Evolutionary conservation across 345 rosid species (phyloP), one percentile per base, ranked within the genome.

Genomic region (Clarkia xantiana): DNA sequence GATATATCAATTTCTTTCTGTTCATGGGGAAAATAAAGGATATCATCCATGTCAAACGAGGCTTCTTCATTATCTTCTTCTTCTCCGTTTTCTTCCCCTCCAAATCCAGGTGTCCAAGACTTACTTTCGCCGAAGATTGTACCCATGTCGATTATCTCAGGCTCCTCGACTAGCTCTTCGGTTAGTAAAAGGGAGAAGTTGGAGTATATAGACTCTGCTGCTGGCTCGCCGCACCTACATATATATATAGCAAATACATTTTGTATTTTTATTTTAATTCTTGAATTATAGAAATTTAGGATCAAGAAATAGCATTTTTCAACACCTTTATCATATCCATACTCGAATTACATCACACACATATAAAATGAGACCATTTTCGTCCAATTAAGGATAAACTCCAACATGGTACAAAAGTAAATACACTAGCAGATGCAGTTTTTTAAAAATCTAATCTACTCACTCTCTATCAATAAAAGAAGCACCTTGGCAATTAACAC

Each of bases 1-100:
- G 94, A 90, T 40, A 90, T 81, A 54, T 90, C 97, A 6, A 86
- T 63, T 58, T 90, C 88, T 57, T 70, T 77, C 50, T 72, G 68
- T 60, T 76, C 77, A 0, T 61, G 58, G 6, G 94, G 89, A 51
- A 91, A 83, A 64, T 91, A 71, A 14, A 79, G 69, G 66, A 71
- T 56, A 63, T 91, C 96, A 49, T 91, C 96, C 82, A 79, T 76
- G 68, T 86, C 93, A 29, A 86, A 72, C 12, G 65, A 67, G 16
- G 71, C 64, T 12, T 81, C 91, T 18, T 79, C 88, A 11, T 69
- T 77, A 0, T 53, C 73, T 1, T 57, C 81, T 40, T 62, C 74
- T 9, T 51, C 61, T 29, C 7, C 36, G 8, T 29, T 7, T 0
- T 20, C 59, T n/a, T 38, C 49, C 49, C 61, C 49, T 20, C 23